Percentiles rank a stretch among this genome's conserved stretches.
phyloP scores from a whole-genome alignment of 345 rosid species.

The Gossypium sturtianum region DNA sequence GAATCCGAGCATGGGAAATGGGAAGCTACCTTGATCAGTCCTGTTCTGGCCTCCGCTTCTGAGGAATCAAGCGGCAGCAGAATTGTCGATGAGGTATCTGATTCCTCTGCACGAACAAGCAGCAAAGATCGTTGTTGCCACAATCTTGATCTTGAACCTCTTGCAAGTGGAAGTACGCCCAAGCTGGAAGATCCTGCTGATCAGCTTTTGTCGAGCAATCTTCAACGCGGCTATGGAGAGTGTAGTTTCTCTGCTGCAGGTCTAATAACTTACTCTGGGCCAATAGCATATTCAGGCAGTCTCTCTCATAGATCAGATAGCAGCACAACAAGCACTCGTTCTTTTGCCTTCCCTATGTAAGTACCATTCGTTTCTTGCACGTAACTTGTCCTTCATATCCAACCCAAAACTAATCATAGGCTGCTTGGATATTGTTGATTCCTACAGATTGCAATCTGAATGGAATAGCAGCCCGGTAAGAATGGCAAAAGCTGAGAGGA shows the following conservation, averaged over 20 bases:
- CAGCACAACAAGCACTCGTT: slow-evolving; percentile 87
- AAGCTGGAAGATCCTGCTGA: slow-evolving; percentile 20
- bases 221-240: slow-evolving; percentile 44
- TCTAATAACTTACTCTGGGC: slow-evolving; percentile 59
- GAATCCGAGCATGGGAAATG: slow-evolving; percentile 9
- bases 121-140: slow-evolving; percentile 16
- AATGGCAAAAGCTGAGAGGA: slow-evolving; percentile 71
- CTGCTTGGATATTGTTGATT: background rate
- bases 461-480: slow-evolving; percentile 93
- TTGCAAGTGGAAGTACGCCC: slow-evolving; percentile 13
- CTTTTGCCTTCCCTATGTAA: slow-evolving; percentile 92
- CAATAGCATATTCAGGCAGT: slow-evolving; percentile 63
- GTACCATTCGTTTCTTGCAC: background rate
- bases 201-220: slow-evolving; percentile 24
- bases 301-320: slow-evolving; percentile 82
- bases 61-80: slow-evolving; percentile 19
- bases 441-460: slow-evolving; percentile 72
- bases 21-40: slow-evolving; percentile 5
- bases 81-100: slow-evolving; percentile 15
- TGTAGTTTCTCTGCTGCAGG: slow-evolving; percentile 69
- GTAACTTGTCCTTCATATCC: background rate
- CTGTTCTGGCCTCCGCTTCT: slow-evolving; percentile 11
- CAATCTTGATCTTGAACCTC: slow-evolving; percentile 12
- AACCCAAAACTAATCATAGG: background rate
- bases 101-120: slow-evolving; percentile 18